Conservation (phyloP, 202 grass and related monocot genomes). For the Carex arenaria region DNA sequence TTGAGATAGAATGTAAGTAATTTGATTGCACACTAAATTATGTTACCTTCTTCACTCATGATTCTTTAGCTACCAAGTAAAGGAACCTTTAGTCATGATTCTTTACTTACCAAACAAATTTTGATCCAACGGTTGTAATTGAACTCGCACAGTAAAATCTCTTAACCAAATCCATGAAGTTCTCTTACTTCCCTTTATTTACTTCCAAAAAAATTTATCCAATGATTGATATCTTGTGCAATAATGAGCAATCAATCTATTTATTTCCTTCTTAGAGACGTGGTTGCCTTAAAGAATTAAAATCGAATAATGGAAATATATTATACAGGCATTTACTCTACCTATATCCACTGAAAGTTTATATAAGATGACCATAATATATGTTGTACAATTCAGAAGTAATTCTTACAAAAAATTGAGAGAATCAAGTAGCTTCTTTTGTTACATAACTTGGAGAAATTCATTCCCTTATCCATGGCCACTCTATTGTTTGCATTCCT, state of each 20-base stretch:
- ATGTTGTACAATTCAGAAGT: neutral
- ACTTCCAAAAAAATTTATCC: neutral
- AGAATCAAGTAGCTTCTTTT: neutral
- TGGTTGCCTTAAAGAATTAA: conserved; percentile 1
- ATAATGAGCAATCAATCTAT: neutral
- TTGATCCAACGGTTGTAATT: neutral
- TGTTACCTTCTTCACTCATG: neutral
- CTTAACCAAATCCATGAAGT: neutral
- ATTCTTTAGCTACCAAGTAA: neutral
- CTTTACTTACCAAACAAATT: neutral
- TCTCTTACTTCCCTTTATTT: neutral
- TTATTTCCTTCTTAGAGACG: neutral
- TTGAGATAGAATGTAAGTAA: neutral
- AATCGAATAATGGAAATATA: neutral
- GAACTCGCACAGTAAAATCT: neutral
- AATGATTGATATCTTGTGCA: neutral
- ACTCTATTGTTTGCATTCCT: neutral
- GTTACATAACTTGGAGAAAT: neutral
- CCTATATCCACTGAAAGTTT: neutral
- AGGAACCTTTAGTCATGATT: neutral
- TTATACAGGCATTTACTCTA: neutral
- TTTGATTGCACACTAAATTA: neutral
- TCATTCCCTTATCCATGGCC: neutral
- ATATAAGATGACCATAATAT: neutral
- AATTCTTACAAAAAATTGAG: neutral